Conservation (phyloP, 768 basidiomycete species). For the Floccularia luteovirens region DNA sequence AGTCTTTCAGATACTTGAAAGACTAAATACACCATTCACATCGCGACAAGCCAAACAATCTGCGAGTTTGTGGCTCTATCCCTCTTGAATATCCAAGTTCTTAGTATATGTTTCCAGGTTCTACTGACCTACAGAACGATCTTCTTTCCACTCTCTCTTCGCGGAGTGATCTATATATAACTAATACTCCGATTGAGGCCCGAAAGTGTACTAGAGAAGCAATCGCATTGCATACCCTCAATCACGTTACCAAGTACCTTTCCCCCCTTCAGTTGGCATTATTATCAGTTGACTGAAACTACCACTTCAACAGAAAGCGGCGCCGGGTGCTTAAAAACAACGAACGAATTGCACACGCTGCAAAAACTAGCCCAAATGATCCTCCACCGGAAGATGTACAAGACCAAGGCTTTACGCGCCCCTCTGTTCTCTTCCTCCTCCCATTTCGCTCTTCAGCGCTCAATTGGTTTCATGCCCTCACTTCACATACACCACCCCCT, state of each 20-base stretch:
- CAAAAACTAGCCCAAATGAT: constrained; percentile 43
- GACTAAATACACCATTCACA: constrained; percentile 48
- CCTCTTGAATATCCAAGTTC: not conserved
- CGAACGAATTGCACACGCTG: constrained; percentile 73
- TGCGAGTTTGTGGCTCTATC: constrained; percentile 29
- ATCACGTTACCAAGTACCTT: constrained; percentile 83
- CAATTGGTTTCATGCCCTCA: constrained; percentile 76
- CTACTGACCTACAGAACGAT: constrained; percentile 54
- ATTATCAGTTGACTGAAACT: constrained; percentile 1
- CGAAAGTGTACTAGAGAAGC: constrained; percentile 60
- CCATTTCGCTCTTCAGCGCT: constrained; percentile 90
- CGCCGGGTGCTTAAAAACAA: constrained; percentile 89
- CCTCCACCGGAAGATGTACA: constrained; percentile 69
- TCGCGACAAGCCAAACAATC: constrained; percentile 45
- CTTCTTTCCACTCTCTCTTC: constrained; percentile 58
- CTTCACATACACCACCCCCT: constrained; percentile 63
- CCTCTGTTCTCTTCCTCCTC: constrained; percentile 85
- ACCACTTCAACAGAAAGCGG: constrained; percentile 64
- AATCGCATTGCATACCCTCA: constrained; percentile 71
- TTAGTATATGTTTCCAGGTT: constrained; percentile 23
- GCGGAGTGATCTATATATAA: constrained; percentile 71
- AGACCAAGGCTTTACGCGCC: constrained; percentile 97
- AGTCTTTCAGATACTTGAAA: constrained; percentile 41
- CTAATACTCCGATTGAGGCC: constrained; percentile 59
- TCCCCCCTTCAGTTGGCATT: not conserved